A percentile compares a stretch with the other conserved stretches of the same genome.
phyloP scores from a whole-genome alignment of 495 filamentous ascomycete species.

The Penicillium desertorum region DNA sequence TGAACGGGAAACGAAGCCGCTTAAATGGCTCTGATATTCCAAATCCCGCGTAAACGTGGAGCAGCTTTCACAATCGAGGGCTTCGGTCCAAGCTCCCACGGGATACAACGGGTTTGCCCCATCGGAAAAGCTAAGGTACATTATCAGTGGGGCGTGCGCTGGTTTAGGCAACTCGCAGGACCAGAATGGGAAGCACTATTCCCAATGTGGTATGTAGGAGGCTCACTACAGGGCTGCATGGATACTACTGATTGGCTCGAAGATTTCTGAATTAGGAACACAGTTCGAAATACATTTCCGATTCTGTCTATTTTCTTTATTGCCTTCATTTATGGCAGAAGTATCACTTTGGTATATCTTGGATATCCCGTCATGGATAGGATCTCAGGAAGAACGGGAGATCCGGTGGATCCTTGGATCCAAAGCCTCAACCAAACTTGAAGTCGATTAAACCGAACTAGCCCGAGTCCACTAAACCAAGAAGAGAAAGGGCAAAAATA shows the following conservation, averaged over 20 bases:
- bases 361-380: not conserved
- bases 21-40: not conserved
- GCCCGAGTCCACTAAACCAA: not conserved
- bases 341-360: not conserved
- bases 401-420: constrained; percentile 8
- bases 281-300: no score
- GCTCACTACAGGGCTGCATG: constrained; percentile 5
- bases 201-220: constrained; percentile 1
- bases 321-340: no score
- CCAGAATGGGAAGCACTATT: constrained; percentile 5
- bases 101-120: constrained; percentile 28
- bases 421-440: constrained; percentile 1
- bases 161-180: constrained; percentile 22
- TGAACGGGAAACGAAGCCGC: no score
- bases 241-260: not conserved
- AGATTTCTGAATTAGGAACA: not conserved
- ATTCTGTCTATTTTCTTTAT: no score
- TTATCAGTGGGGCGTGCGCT: not conserved
- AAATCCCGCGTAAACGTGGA: constrained; percentile 11
- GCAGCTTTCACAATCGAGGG: not conserved
- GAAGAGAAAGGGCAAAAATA: not conserved
- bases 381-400: not conserved
- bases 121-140: constrained; percentile 8
- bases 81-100: constrained; percentile 24
- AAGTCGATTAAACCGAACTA: not conserved